These are phyloP conservation scores for Alliaria petiolata DNA, from an alignment of 345 rosid species.

Conservation along the genomic window DNA sequence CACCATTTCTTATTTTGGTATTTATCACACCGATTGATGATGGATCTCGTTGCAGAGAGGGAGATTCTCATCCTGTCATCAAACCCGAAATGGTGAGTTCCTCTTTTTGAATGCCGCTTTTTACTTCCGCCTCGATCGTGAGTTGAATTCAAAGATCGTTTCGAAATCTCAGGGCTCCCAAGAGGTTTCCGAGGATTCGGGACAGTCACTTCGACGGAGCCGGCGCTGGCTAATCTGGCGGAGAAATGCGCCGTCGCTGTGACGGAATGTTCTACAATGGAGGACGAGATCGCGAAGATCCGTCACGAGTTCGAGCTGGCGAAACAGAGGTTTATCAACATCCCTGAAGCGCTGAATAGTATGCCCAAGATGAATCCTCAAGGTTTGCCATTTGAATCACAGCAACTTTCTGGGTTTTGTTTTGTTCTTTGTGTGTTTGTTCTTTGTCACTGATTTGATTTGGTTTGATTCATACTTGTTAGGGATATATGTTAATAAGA, in stretches of 20 bases:
- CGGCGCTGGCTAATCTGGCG: too few relatives aligned
- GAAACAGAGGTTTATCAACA: constrained; percentile 62
- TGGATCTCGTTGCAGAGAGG: constrained; percentile 42
- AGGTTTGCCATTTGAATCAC: constrained; percentile 35
- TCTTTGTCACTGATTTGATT: neutral
- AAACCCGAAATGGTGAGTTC: constrained; percentile 39
- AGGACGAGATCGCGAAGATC: constrained; percentile 54
- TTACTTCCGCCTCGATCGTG: neutral
- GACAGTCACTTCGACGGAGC: constrained; percentile 27
- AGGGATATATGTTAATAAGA: constrained; percentile 92
- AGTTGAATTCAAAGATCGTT: neutral
- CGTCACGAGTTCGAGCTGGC: constrained; percentile 62
- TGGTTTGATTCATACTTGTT: neutral
- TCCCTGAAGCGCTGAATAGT: constrained; percentile 56
- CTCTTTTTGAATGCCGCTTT: neutral
- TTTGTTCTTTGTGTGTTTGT: neutral
- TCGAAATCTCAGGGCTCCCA: constrained; percentile 33
- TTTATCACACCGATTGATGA: neutral
- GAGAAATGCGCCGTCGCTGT: constrained; percentile 29
- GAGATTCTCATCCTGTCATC: constrained; percentile 11
- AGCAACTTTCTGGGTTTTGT: neutral
- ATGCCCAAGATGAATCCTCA: constrained; percentile 88
- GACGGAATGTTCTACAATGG: constrained; percentile 16
- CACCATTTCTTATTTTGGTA: neutral
- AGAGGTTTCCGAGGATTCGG: constrained; percentile 35